A percentile compares a stretch with the other conserved stretches of the same genome.
Conservation (phyloP, 129 eudicot species). For the Chrysanthemum makinoi region DNA sequence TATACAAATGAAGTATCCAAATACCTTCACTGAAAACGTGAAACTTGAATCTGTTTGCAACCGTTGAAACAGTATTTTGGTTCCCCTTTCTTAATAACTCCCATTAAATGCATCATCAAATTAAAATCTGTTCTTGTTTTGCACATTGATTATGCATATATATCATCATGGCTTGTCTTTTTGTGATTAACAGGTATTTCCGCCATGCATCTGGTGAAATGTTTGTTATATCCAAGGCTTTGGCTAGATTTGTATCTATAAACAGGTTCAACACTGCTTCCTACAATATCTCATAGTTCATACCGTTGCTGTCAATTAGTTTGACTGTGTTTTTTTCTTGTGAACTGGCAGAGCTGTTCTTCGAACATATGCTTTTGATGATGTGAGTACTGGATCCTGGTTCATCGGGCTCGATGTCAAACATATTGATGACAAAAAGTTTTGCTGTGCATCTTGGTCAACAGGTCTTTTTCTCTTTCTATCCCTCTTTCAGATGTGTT, state of each 20-base stretch:
- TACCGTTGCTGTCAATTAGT: slow-evolving; percentile 20
- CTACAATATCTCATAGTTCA: slow-evolving; percentile 13
- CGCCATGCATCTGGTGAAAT: slow-evolving; percentile 98
- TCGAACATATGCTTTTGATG: slow-evolving; percentile 94
- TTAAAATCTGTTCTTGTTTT: background rate
- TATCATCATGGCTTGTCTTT: background rate
- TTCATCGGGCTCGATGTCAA: slow-evolving; percentile 90
- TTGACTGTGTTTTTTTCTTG: slow-evolving; percentile 12
- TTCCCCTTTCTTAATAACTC: background rate
- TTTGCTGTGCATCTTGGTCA: slow-evolving; percentile 97
- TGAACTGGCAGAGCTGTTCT: slow-evolving; percentile 66
- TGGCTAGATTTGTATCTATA: slow-evolving; percentile 85
- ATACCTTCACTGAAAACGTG: background rate
- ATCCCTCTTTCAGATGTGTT: slow-evolving; percentile 2
- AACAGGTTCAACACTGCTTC: slow-evolving; percentile 53
- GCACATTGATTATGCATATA: background rate
- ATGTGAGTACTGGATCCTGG: slow-evolving; percentile 95
- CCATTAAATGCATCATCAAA: background rate
- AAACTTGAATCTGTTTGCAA: background rate
- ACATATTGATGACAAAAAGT: slow-evolving; percentile 72
- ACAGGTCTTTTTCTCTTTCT: slow-evolving; percentile 59
- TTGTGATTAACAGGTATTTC: slow-evolving; percentile 58
- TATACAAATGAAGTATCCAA: too few species aligned
- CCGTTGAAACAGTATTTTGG: background rate
- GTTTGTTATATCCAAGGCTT: slow-evolving; percentile 78